Percentiles rank a stretch among this genome's conserved stretches.
Evolutionary conservation across 192 early-diverging fungal genomes (phyloP).

Genomic region (Coemansia sp.): DNA sequence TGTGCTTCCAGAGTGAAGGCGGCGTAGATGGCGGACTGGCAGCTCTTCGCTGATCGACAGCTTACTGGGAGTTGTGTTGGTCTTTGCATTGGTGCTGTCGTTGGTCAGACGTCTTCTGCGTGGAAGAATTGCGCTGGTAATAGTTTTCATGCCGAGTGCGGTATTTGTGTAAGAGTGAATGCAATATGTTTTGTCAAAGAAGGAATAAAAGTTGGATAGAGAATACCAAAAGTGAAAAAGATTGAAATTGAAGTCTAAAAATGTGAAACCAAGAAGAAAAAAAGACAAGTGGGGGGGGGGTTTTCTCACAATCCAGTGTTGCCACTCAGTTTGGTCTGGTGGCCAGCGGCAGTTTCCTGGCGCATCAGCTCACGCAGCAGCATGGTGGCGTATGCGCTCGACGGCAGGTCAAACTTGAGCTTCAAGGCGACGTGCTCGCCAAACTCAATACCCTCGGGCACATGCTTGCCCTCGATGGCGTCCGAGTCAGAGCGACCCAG

Average conservation of each 20-base stretch:
- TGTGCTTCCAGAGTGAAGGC: constrained; percentile 12
- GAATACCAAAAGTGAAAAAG: not conserved
- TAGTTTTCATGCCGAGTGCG: constrained; percentile 21
- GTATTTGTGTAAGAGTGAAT: not conserved
- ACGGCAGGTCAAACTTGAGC: constrained; percentile 74
- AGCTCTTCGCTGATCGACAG: constrained; percentile 9
- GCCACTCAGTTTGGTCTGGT: constrained; percentile 54
- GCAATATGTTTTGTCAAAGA: not conserved
- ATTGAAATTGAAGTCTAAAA: not conserved
- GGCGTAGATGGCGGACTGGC: not conserved
- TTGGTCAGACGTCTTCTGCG: constrained; percentile 26
- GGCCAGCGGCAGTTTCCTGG: constrained; percentile 61
- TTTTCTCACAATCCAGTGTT: not conserved
- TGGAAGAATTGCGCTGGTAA: constrained; percentile 44
- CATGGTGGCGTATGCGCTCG: constrained; percentile 97
- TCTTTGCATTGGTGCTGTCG: constrained; percentile 8
- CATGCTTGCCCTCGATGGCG: constrained; percentile 55
- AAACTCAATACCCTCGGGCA: constrained; percentile 47
- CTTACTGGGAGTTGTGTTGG: constrained; percentile 7
- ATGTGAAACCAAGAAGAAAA: not conserved
- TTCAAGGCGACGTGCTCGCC: constrained; percentile 76
- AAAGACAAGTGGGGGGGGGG: not conserved
- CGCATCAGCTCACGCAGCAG: constrained; percentile 88
- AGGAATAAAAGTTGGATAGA: not conserved
- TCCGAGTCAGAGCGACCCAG: constrained; percentile 70